Evolutionary conservation across 164 flowering plant genomes (phyloP).

Genomic region (Macadamia integrifolia): DNA sequence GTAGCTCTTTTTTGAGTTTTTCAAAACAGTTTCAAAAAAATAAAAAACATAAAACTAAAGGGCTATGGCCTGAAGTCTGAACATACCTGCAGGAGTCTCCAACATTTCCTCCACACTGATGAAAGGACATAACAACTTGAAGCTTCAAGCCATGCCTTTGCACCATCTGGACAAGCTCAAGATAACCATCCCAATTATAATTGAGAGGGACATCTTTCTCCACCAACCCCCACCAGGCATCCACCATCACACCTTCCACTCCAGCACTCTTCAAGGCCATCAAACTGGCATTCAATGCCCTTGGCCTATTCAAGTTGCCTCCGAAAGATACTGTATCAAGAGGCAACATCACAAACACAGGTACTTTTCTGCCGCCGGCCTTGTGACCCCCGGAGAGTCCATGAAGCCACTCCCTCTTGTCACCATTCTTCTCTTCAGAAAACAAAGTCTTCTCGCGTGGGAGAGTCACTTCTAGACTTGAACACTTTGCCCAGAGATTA

Average conservation of each 20-base stretch:
- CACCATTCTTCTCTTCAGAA: slow-evolving; percentile 15
- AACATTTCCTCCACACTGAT: slow-evolving; percentile 96
- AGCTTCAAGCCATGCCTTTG: slow-evolving; percentile 74
- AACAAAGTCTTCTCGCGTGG: slow-evolving; percentile 11
- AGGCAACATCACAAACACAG: slow-evolving; percentile 86
- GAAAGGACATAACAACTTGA: slow-evolving; percentile 93
- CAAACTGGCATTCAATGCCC: slow-evolving; percentile 79
- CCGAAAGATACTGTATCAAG: slow-evolving; percentile 67
- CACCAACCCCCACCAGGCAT: slow-evolving; percentile 96
- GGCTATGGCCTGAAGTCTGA: too few relatives aligned
- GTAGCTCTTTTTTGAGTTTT: too few relatives aligned
- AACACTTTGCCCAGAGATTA: slow-evolving; percentile 35
- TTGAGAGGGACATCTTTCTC: slow-evolving; percentile 85
- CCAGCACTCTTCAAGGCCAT: slow-evolving; percentile 90
- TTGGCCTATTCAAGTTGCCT: slow-evolving; percentile 56
- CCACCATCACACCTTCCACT: slow-evolving; percentile 93
- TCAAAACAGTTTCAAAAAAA: too few relatives aligned
- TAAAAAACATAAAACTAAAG: too few relatives aligned
- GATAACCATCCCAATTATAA: slow-evolving; percentile 88
- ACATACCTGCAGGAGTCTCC: slow-evolving; percentile 91
- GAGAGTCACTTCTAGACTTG: slow-evolving; percentile 18
- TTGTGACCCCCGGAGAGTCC: slow-evolving; percentile 10
- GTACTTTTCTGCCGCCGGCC: slow-evolving; percentile 33
- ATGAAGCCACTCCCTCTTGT: slow-evolving; percentile 44
- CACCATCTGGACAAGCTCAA: slow-evolving; percentile 75